Conservation (phyloP, 768 basidiomycete genomes). For the Lactarius tabidus region DNA sequence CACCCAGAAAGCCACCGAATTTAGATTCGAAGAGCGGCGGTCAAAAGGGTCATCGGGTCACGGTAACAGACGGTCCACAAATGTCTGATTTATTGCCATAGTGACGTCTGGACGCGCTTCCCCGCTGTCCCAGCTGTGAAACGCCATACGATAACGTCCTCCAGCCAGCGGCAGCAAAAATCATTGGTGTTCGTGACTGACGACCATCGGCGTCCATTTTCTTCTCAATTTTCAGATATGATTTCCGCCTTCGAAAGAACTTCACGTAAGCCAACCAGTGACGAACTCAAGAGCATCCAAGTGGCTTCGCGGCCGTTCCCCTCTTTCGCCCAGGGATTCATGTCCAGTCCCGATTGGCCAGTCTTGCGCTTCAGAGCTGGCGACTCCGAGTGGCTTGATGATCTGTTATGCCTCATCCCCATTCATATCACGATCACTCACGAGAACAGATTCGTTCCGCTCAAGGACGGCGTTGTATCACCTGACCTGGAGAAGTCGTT, state of each 20-base stretch:
- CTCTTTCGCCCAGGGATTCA: constrained; percentile 27
- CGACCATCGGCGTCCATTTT: constrained; percentile 35
- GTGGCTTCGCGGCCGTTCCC: constrained; percentile 35
- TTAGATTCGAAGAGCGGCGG: constrained; percentile 48
- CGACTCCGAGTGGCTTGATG: constrained; percentile 63
- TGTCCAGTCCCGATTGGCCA: constrained; percentile 17
- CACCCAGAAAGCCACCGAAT: constrained; percentile 53
- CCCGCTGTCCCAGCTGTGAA: constrained; percentile 16
- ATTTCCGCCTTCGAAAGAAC: constrained; percentile 44
- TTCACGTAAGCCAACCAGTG: constrained; percentile 51
- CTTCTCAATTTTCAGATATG: constrained; percentile 43
- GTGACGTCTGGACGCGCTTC: constrained; percentile 17
- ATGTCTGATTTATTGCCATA: constrained; percentile 18
- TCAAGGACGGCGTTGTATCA: constrained; percentile 56
- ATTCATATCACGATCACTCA: constrained; percentile 58
- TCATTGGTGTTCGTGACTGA: constrained; percentile 45
- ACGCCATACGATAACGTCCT: constrained; percentile 16
- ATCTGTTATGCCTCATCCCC: constrained; percentile 58
- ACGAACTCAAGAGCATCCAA: constrained; percentile 38
- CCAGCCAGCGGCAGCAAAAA: constrained; percentile 32
- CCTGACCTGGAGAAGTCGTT: constrained; percentile 47
- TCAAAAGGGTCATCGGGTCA: constrained; percentile 24
- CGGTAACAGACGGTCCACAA: constrained; percentile 39
- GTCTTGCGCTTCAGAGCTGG: constrained; percentile 45
- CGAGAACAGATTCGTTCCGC: constrained; percentile 58